phyloP scores from a whole-genome alignment of 352 stramenopile genomes.

The Phytophthora pistaciae region DNA sequence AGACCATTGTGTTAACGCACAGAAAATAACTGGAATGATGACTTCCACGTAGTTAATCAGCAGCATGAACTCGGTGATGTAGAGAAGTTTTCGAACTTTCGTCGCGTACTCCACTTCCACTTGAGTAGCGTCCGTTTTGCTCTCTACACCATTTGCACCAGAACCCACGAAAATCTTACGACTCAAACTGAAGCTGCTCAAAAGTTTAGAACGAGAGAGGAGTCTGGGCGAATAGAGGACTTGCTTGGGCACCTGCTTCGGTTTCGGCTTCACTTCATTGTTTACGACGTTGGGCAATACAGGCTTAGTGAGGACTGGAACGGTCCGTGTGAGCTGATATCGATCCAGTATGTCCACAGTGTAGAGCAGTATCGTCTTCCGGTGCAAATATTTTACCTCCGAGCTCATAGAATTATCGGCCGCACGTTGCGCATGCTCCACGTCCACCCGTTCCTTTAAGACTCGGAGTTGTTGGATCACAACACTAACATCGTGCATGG shows the following conservation, averaged over 20 bases:
- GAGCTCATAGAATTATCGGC: background rate
- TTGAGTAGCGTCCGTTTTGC: no score
- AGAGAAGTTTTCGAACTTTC: no score
- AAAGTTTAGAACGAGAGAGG: background rate
- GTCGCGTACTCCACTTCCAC: no score
- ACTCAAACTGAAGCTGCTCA: background rate
- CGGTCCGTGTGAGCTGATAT: background rate
- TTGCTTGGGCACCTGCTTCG: background rate
- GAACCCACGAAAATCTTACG: no score
- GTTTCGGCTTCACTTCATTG: background rate
- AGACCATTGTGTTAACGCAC: background rate
- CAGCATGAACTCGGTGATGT: no score
- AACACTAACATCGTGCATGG: slow-evolving; percentile 11
- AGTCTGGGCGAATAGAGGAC: background rate
- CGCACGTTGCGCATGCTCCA: background rate
- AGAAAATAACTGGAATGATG: slow-evolving; percentile 23
- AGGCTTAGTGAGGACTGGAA: background rate
- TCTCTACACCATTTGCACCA: no score
- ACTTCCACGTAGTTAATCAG: slow-evolving; percentile 34
- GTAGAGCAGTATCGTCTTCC: background rate
- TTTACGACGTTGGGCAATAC: no score
- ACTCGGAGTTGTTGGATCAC: slow-evolving; percentile 8
- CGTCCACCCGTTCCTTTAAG: slow-evolving; percentile 2
- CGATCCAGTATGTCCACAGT: background rate
- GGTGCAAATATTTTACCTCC: background rate